Percentiles rank a stretch among this genome's conserved stretches.
These are phyloP conservation scores for Russula sp. DNA, from an alignment of 768 basidiomycete species.

Conservation along the genomic window DNA sequence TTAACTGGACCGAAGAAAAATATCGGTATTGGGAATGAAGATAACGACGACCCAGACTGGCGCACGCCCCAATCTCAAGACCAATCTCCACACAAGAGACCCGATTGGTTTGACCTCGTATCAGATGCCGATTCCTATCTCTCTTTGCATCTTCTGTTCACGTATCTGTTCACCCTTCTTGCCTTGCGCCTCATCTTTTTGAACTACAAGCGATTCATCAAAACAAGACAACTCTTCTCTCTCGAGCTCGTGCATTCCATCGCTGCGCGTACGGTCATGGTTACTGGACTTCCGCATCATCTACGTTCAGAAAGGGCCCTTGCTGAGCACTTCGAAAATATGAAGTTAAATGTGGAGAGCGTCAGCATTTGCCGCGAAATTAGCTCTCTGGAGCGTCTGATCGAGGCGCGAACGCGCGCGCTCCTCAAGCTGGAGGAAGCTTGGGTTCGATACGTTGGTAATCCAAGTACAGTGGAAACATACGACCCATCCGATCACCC, in stretches of 20 bases:
- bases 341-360: slow-evolving; percentile 85
- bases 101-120: slow-evolving; percentile 81
- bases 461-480: slow-evolving; percentile 78
- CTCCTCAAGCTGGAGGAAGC: slow-evolving; percentile 71
- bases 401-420: slow-evolving; percentile 77
- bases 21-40: slow-evolving; percentile 54
- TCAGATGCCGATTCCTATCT: slow-evolving; percentile 87
- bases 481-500: slow-evolving; percentile 68
- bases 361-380: slow-evolving; percentile 86
- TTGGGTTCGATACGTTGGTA: slow-evolving; percentile 91
- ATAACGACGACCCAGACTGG: slow-evolving; percentile 31
- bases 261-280: slow-evolving; percentile 86
- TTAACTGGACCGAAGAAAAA: slow-evolving; percentile 70
- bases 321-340: slow-evolving; percentile 89
- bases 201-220: slow-evolving; percentile 85
- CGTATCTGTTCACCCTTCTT: slow-evolving; percentile 86
- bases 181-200: slow-evolving; percentile 80
- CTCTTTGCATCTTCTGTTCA: slow-evolving; percentile 84
- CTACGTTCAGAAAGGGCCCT: slow-evolving; percentile 78
- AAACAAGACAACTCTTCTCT: slow-evolving; percentile 87
- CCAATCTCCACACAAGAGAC: slow-evolving; percentile 16
- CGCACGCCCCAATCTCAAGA: slow-evolving; percentile 23
- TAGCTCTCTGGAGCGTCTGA: slow-evolving; percentile 55
- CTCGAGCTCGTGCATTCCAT: slow-evolving; percentile 93
- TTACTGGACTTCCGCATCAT: slow-evolving; percentile 77